Percentiles rank a stretch among this genome's conserved stretches.
Conservation (phyloP, 768 basidiomycete species). For the Cytidiella melzeri region DNA sequence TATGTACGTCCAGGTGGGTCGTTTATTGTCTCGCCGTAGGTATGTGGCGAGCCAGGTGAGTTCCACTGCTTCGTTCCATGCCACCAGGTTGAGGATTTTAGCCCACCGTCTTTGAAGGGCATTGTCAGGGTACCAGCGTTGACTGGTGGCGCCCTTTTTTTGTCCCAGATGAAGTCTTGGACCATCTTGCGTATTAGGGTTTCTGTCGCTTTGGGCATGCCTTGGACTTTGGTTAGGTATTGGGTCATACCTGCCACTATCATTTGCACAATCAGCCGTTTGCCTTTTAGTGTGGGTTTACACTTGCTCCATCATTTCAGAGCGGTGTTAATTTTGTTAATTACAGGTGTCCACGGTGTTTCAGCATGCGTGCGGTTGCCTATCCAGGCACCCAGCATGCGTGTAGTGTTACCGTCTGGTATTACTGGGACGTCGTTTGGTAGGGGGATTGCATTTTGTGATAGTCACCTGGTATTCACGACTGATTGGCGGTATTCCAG, state of each 20-base stretch:
- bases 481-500: background rate
- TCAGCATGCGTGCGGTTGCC: conserved; percentile 8
- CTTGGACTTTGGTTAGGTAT: conserved; percentile 21
- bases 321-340: background rate
- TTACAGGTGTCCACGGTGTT: conserved; percentile 4
- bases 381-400: conserved; percentile 16
- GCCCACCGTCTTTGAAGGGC: conserved; percentile 4
- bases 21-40: background rate
- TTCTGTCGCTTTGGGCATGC: conserved; percentile 18
- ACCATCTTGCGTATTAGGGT: background rate
- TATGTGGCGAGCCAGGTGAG: conserved; percentile 3
- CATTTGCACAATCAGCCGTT: conserved; percentile 18
- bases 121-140: background rate
- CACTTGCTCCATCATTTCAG: background rate
- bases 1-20: background rate
- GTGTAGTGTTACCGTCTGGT: background rate
- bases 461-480: background rate
- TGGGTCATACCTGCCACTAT: conserved; percentile 20
- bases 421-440: background rate
- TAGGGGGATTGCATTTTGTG: too few species aligned
- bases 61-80: conserved; percentile 3
- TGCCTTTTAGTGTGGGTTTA: conserved; percentile 12
- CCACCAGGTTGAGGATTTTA: background rate
- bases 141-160: background rate
- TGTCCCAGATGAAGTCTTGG: conserved; percentile 5